Percentiles rank a stretch among this genome's conserved stretches.
Conservation (phyloP, 345 rosid genomes). For the Trapa incisa region DNA sequence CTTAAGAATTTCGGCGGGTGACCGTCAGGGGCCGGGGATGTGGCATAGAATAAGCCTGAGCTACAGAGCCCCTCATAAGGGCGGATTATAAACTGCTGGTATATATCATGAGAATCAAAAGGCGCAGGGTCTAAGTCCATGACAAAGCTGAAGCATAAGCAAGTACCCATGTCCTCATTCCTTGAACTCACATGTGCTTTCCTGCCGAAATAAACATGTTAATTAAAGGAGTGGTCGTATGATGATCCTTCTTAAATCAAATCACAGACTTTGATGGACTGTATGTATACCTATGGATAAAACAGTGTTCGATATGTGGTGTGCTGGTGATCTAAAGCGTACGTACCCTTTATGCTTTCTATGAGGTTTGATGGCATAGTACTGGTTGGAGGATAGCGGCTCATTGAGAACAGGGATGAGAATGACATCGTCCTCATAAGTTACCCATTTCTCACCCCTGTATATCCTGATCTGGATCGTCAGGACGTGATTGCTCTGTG, state of each 20-base stretch:
- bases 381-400: constrained; percentile 31
- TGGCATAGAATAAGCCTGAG: constrained; percentile 19
- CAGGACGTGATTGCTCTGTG: constrained; percentile 31
- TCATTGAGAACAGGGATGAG: constrained; percentile 30
- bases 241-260: background rate
- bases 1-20: constrained; percentile 37
- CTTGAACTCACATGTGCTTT: constrained; percentile 32
- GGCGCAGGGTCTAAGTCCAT: constrained; percentile 19
- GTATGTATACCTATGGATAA: too few species aligned
- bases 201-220: constrained; percentile 14
- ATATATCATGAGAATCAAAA: constrained; percentile 16
- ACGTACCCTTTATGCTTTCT: constrained; percentile 21
- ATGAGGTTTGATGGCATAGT: constrained; percentile 8
- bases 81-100: constrained; percentile 25
- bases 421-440: constrained; percentile 3
- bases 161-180: constrained; percentile 24
- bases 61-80: background rate
- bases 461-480: background rate
- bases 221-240: too few species aligned
- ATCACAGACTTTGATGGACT: background rate
- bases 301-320: background rate
- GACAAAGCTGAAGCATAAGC: constrained; percentile 18
- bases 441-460: background rate
- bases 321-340: background rate
- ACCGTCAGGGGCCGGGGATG: constrained; percentile 32